A percentile compares a stretch with the other conserved stretches of the same genome.
Evolutionary conservation across 2,329 filamentous ascomycete genomes (phyloP).

Genomic region (Claviceps lovelessii): DNA sequence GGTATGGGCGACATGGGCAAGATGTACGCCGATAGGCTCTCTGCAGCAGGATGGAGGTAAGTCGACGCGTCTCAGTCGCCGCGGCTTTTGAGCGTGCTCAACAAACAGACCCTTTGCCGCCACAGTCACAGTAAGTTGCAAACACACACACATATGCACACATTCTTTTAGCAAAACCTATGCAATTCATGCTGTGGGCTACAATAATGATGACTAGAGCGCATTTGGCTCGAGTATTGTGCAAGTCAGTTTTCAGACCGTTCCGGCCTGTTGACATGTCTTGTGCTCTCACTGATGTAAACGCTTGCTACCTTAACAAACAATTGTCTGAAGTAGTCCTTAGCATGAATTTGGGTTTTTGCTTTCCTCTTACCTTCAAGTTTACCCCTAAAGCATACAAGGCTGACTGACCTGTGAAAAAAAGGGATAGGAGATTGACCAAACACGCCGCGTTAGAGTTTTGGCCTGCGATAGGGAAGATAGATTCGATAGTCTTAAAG

Average conservation of each 20-base stretch:
- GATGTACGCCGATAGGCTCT: constrained; percentile 87
- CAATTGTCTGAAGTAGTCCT: constrained; percentile 62
- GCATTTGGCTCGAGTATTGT: constrained; percentile 99
- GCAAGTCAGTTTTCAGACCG: constrained; percentile 47
- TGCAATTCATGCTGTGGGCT: constrained; percentile 9
- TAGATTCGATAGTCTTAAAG: constrained; percentile 64
- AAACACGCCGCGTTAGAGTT: constrained; percentile 44
- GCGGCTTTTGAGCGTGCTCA: background rate
- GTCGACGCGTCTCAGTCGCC: constrained; percentile 7
- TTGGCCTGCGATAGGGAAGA: constrained; percentile 89
- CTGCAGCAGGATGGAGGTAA: constrained; percentile 90
- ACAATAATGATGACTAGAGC: constrained; percentile 99
- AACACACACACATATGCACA: background rate
- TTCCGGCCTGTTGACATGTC: constrained; percentile 55
- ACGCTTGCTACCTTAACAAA: constrained; percentile 86
- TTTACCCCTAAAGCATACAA: background rate
- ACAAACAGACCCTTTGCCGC: background rate
- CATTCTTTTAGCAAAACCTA: too few species aligned
- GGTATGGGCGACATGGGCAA: constrained; percentile 99
- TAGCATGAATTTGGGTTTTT: background rate
- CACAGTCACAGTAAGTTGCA: background rate
- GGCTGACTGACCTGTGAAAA: constrained; percentile 2
- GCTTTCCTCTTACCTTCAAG: background rate
- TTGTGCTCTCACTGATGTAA: constrained; percentile 90
- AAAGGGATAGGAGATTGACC: constrained; percentile 11